Evolutionary conservation across 108 stramenopile species (phyloP).

Genomic region (Nitzschia palea): DNA sequence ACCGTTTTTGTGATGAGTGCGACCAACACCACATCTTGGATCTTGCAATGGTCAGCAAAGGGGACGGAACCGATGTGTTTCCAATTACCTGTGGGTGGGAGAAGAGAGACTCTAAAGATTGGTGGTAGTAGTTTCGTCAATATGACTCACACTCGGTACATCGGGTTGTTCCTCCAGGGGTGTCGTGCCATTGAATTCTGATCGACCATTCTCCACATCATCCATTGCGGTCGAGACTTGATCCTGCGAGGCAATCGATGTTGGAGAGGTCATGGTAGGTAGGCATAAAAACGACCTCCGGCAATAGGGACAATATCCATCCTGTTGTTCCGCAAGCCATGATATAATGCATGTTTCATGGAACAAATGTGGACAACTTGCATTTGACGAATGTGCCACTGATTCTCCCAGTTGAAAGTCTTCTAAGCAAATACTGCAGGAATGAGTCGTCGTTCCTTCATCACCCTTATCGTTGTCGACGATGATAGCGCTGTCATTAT

Average conservation of each 20-base stretch:
- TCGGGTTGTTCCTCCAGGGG: no score
- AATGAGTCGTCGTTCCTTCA: not conserved
- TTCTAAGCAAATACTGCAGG: constrained; percentile 21
- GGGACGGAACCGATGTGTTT: no score
- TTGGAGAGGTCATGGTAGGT: not conserved
- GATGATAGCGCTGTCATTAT: not conserved
- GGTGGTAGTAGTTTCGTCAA: no score
- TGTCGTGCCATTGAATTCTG: not conserved
- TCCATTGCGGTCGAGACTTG: not conserved
- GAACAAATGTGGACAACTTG: constrained; percentile 8
- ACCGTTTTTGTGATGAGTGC: no score
- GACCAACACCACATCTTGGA: no score
- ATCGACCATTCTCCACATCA: not conserved
- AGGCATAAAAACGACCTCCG: constrained; percentile 9
- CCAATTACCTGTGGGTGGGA: no score
- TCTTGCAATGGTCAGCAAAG: no score
- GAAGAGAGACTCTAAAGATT: no score
- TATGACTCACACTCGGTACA: no score
- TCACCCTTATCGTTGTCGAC: not conserved
- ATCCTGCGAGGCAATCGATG: not conserved
- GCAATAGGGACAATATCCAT: constrained; percentile 20
- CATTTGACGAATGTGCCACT: constrained; percentile 6
- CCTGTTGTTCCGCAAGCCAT: constrained; percentile 13
- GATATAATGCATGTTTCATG: constrained; percentile 25
- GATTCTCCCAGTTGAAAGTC: constrained; percentile 9